Base-by-base conservation (phyloP, 345 rosid genomes). In the Erucastrum elatum region DNA sequence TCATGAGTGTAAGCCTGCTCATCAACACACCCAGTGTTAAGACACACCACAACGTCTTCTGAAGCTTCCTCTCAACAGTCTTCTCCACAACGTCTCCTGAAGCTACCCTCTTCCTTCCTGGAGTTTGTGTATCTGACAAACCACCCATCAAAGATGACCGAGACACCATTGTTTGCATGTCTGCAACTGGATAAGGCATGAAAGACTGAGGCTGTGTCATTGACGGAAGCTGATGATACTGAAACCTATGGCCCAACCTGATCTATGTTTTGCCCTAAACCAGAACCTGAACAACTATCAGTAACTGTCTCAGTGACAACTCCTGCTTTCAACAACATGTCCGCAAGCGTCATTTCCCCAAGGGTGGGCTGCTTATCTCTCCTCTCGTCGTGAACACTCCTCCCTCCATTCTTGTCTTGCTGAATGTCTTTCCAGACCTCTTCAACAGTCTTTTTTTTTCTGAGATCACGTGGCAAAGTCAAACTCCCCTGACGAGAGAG, bases 1-100 rank as follows among this genome's bases (percentile, higher is more conserved):
- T 95, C 0, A 21, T 21, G 21, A 21, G 21, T 95, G 83, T 93
- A 95, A 62, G 99, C 98, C 98, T 94, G 94, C 71, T 64, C 70
- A 79, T 21, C 66, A 64, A 61, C 66, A 13, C 6, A 13, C 59
- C 59, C 8, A 53, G 15, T 5, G 1, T 16, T n/a, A n/a, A n/a
- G n/a, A n/a, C n/a, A n/a, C n/a, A n/a, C n/a, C n/a, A n/a, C n/a
- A n/a, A n/a, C 8, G 25, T 53, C 59, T 53, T 53, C 59, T 15
- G n/a, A n/a, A n/a, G 59, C 25, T 16, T 53, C 59, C 59, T 53
- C 59, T 53, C 59, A n/a, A 53, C 59, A 53, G 59, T 53, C 58
- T 51, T 51, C 58, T 51, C 58, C 58, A 51, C 58, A 51, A 51
- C 58, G 5, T 51, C 58, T 2, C 58, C 58, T 5, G 58, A 51